These are phyloP conservation scores for Canariomyces notabilis DNA, from an alignment of 2,329 filamentous ascomycete genomes.

Conservation along the genomic window DNA sequence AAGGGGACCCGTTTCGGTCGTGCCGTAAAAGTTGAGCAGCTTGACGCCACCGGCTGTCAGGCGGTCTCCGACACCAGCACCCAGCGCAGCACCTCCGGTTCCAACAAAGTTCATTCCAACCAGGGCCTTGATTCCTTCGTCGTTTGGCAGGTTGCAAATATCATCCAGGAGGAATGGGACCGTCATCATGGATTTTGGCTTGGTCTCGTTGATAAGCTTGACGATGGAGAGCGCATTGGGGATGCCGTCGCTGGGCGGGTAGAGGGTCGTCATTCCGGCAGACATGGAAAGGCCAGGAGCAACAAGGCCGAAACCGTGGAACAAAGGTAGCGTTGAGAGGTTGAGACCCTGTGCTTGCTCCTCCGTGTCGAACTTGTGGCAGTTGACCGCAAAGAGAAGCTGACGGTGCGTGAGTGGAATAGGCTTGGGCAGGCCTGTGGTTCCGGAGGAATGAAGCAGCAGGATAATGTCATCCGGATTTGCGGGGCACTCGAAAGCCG, in stretches of 20 bases:
- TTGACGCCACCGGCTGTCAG: background rate
- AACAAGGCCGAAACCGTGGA: background rate
- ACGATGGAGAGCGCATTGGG: background rate
- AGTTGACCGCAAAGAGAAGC: background rate
- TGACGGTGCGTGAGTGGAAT: background rate
- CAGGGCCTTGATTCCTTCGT: background rate
- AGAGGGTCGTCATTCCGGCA: background rate
- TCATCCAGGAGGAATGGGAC: background rate
- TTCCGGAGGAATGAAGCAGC: background rate
- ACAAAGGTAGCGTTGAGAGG: background rate
- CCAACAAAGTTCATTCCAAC: background rate
- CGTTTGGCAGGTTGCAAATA: background rate
- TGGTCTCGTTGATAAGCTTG: background rate
- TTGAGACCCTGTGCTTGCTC: background rate
- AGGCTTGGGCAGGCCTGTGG: background rate
- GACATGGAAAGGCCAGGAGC: background rate
- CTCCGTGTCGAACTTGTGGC: background rate
- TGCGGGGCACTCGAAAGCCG: background rate
- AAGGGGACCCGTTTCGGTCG: background rate
- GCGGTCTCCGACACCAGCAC: background rate
- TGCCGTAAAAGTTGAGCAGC: constrained; percentile 1
- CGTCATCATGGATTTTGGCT: background rate
- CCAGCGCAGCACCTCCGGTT: background rate
- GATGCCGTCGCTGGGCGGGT: background rate
- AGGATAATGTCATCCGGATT: background rate